Evolutionary conservation across 352 stramenopile species (phyloP).

Genomic region (Pythium myriotylum): DNA sequence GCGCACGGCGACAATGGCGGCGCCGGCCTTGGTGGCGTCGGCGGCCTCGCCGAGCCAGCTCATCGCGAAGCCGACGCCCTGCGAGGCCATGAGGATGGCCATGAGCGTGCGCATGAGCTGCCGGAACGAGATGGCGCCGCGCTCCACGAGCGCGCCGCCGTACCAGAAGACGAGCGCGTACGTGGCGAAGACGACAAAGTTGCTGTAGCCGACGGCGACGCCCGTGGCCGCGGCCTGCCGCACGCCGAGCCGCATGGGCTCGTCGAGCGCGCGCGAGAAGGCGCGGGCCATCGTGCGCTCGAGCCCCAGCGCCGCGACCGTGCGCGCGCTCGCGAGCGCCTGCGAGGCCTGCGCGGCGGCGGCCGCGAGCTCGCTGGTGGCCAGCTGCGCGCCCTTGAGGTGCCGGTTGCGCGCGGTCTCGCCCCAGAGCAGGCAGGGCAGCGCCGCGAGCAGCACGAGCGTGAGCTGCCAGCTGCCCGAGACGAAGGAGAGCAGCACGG

Average conservation of each 20-base stretch:
- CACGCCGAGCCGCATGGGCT: slow-evolving; percentile 32
- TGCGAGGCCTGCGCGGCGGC: slow-evolving; percentile 49
- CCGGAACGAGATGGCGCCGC: neutral
- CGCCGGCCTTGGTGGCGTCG: slow-evolving; percentile 63
- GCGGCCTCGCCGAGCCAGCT: slow-evolving; percentile 48
- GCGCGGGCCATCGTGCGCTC: slow-evolving; percentile 30
- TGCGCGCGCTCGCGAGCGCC: slow-evolving; percentile 54
- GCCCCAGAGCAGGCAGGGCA: slow-evolving; percentile 56
- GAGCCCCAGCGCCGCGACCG: slow-evolving; percentile 41
- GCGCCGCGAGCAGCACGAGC: slow-evolving; percentile 52
- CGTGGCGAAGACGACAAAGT: slow-evolving; percentile 49
- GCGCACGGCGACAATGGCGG: slow-evolving; percentile 34
- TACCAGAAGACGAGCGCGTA: slow-evolving; percentile 71
- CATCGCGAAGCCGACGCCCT: slow-evolving; percentile 29
- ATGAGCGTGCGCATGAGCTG: slow-evolving; percentile 59
- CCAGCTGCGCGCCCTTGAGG: neutral
- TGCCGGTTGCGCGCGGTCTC: slow-evolving; percentile 22
- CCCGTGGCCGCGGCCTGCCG: slow-evolving; percentile 46
- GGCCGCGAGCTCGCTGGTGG: neutral
- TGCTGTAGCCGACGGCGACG: slow-evolving; percentile 72
- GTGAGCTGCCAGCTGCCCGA: slow-evolving; percentile 61
- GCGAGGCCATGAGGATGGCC: slow-evolving; percentile 55
- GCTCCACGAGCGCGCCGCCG: slow-evolving; percentile 26
- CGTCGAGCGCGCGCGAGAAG: slow-evolving; percentile 31
- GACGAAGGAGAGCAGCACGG: slow-evolving; percentile 53